These are phyloP conservation scores for Spergularia bocconei DNA, from an alignment of 148 eudicot genomes.

Conservation along the genomic window DNA sequence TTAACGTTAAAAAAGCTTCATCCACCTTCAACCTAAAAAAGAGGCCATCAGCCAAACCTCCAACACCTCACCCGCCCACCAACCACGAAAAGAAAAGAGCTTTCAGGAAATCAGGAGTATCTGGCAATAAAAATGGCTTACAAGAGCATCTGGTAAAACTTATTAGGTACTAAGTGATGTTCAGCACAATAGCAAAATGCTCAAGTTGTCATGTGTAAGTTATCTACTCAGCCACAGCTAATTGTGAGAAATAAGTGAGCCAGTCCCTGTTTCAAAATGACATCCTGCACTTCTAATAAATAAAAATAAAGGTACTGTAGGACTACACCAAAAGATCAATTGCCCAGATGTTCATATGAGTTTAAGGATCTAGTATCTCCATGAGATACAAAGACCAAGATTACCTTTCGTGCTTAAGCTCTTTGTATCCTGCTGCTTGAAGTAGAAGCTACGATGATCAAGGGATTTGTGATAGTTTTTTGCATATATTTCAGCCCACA, in stretches of 20 bases:
- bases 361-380: background rate
- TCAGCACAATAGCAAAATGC: background rate
- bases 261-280: background rate
- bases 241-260: background rate
- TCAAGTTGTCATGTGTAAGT: background rate
- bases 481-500: slow-evolving; percentile 85
- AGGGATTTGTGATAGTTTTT: slow-evolving; percentile 92
- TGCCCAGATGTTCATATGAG: background rate
- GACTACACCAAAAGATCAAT: too few species aligned
- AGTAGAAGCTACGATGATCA: slow-evolving; percentile 93
- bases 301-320: too few species aligned
- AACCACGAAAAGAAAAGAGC: slow-evolving; percentile 3
- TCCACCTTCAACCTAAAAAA: background rate
- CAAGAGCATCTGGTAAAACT: background rate
- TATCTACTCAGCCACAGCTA: background rate
- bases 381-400: background rate
- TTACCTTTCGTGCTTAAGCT: slow-evolving; percentile 93
- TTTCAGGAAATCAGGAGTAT: background rate
- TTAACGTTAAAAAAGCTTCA: background rate
- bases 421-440: slow-evolving; percentile 91
- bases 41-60: background rate
- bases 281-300: background rate
- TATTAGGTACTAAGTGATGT: background rate
- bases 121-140: background rate
- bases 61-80: background rate